Percentiles rank a stretch among this genome's conserved stretches.
phyloP scores from a whole-genome alignment of 805 yeast species.

The Vanderwaltozyma tropicalis region DNA sequence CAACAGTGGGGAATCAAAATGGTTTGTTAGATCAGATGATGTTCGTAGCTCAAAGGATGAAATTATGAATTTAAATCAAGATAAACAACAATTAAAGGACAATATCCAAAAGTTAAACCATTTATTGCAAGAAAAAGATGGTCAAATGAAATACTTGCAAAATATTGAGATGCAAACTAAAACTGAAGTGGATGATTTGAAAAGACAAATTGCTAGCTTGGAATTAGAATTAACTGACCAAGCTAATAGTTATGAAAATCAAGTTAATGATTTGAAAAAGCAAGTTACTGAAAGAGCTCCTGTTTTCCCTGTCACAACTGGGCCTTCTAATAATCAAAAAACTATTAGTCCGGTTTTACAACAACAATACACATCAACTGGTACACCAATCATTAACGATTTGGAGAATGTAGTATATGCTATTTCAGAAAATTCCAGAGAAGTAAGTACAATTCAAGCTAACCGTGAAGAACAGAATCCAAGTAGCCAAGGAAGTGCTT shows the following conservation, averaged over 20 bases:
- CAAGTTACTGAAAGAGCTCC: too few relatives aligned
- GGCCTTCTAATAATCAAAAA: background rate
- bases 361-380: conserved; percentile 14
- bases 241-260: conserved; percentile 1
- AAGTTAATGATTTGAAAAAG: conserved; percentile 1
- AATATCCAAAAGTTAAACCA: conserved; percentile 10
- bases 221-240: conserved; percentile 1
- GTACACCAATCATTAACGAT: conserved; percentile 27
- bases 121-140: conserved; percentile 11
- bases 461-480: conserved; percentile 5
- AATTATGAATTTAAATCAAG: conserved; percentile 4
- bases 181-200: conserved; percentile 4
- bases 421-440: conserved; percentile 18
- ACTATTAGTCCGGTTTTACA: background rate
- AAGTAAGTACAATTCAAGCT: conserved; percentile 1
- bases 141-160: conserved; percentile 4
- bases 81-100: conserved; percentile 7
- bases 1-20: conserved; percentile 32
- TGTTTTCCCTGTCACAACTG: too few relatives aligned
- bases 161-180: conserved; percentile 3
- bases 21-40: conserved; percentile 19
- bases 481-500: conserved; percentile 6
- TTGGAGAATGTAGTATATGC: conserved; percentile 26
- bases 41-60: background rate
- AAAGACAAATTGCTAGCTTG: conserved; percentile 1